Conservation (phyloP, 2,329 filamentous ascomycete genomes). For the Diaporthe helianthi region DNA sequence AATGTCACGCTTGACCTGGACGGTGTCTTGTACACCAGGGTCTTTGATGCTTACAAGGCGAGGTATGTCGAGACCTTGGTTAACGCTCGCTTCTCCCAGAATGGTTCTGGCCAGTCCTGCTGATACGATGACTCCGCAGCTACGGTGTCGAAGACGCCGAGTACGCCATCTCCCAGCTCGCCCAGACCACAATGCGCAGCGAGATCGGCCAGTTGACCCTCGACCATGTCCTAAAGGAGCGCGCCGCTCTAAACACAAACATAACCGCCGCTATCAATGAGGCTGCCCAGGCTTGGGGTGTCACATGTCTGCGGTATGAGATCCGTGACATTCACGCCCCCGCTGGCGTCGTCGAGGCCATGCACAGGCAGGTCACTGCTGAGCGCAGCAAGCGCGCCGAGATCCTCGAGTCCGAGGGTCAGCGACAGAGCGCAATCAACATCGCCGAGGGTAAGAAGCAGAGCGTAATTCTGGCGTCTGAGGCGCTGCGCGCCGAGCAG, state of each 20-base stretch:
- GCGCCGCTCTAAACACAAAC: slow-evolving; percentile 93
- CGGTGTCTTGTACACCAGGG: slow-evolving; percentile 91
- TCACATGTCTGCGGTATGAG: slow-evolving; percentile 95
- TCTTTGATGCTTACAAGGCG: slow-evolving; percentile 98
- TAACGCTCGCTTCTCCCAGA: not conserved
- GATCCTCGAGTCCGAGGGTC: slow-evolving; percentile 96
- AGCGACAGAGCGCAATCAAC: slow-evolving; percentile 97
- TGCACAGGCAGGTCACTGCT: slow-evolving; percentile 97
- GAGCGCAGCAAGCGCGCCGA: slow-evolving; percentile 97
- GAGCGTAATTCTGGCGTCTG: slow-evolving; percentile 93
- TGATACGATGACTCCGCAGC: slow-evolving; percentile 53
- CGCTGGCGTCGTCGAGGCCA: slow-evolving; percentile 90
- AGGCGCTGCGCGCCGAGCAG: slow-evolving; percentile 86
- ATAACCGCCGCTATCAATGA: slow-evolving; percentile 99
- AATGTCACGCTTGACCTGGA: slow-evolving; percentile 97
- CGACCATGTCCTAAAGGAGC: slow-evolving; percentile 97
- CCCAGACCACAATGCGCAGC: slow-evolving; percentile 98
- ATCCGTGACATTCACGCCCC: slow-evolving; percentile 98
- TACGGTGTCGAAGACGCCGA: slow-evolving; percentile 99
- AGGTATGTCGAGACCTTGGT: slow-evolving; percentile 62
- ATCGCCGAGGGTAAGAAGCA: slow-evolving; percentile 98
- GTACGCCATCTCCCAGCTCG: slow-evolving; percentile 97
- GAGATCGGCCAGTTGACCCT: slow-evolving; percentile 97
- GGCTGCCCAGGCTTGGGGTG: slow-evolving; percentile 94
- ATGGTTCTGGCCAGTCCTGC: not conserved